Evolutionary conservation across 805 yeast genomes (phyloP).

Genomic region (Kodamaea neixiangensis): DNA sequence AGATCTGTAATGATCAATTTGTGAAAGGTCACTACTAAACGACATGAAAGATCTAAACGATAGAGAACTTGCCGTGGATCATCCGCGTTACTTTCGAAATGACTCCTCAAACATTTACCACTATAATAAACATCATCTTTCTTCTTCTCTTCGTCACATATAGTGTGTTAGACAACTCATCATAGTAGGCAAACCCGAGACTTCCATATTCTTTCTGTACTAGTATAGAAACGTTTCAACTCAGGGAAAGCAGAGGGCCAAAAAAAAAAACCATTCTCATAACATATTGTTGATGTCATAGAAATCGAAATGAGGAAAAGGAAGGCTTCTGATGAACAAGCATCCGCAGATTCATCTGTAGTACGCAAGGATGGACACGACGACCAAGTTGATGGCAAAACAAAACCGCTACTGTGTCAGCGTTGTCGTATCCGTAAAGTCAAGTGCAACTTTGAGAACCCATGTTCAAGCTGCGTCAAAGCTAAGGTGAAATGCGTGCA

Average conservation of each 20-base stretch:
- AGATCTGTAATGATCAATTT: no score
- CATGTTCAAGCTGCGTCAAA: constrained; percentile 50
- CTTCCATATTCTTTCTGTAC: no score
- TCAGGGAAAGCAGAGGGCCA: neutral
- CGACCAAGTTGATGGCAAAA: neutral
- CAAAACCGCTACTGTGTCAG: constrained; percentile 28
- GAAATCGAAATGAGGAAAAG: neutral
- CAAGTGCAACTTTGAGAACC: constrained; percentile 50
- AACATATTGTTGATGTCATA: neutral
- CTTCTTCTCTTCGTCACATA: no score
- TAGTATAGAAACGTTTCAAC: no score
- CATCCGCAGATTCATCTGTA: neutral
- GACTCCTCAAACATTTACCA: neutral
- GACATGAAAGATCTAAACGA: neutral
- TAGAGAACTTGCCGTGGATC: neutral
- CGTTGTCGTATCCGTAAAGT: constrained; percentile 45
- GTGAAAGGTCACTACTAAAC: no score
- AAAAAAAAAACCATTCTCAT: neutral
- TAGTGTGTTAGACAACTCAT: no score
- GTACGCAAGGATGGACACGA: neutral
- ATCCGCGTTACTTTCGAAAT: no score
- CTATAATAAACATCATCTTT: no score
- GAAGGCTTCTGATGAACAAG: neutral
- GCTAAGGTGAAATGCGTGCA: constrained; percentile 47
- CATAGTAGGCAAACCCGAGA: no score